phyloP scores from a whole-genome alignment of 768 basidiomycete genomes.

The Macrolepiota dolichaula region DNA sequence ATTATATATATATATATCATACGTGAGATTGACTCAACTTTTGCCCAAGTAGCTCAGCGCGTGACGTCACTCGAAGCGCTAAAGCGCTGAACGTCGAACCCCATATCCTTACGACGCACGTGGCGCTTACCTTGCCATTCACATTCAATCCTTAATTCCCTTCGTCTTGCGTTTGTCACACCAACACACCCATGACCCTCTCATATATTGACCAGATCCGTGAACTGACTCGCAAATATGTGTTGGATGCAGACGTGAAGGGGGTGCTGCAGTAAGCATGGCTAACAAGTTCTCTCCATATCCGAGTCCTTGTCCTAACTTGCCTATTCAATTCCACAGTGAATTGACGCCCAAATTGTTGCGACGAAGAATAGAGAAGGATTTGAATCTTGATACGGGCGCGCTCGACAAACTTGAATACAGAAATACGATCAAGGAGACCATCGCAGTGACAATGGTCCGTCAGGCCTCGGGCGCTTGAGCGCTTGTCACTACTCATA shows the following conservation, averaged over 20 bases:
- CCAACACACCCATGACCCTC: background rate
- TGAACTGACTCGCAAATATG: constrained; percentile 7
- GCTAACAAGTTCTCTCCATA: background rate
- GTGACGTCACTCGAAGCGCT: background rate
- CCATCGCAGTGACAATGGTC: constrained; percentile 36
- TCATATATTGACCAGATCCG: background rate
- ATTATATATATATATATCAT: too few species aligned
- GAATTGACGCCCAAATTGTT: constrained; percentile 46
- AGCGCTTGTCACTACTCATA: background rate
- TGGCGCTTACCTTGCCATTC: background rate
- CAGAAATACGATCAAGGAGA: constrained; percentile 44
- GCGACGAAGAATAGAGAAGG: constrained; percentile 45
- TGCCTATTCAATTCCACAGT: constrained; percentile 21
- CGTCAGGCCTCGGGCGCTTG: constrained; percentile 7
- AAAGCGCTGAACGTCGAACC: too few species aligned
- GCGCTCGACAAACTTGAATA: constrained; percentile 39
- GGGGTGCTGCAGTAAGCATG: constrained; percentile 26
- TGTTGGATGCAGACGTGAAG: constrained; percentile 21
- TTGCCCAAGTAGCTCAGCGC: background rate
- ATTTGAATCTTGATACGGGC: constrained; percentile 40
- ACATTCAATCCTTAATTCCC: background rate
- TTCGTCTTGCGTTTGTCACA: background rate
- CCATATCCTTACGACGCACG: background rate
- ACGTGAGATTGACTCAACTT: too few species aligned
- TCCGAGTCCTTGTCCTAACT: background rate